Evolutionary conservation across 108 stramenopile species (phyloP), one percentile per base, ranked within the genome.

Genomic region (Cyclotella baltica): DNA sequence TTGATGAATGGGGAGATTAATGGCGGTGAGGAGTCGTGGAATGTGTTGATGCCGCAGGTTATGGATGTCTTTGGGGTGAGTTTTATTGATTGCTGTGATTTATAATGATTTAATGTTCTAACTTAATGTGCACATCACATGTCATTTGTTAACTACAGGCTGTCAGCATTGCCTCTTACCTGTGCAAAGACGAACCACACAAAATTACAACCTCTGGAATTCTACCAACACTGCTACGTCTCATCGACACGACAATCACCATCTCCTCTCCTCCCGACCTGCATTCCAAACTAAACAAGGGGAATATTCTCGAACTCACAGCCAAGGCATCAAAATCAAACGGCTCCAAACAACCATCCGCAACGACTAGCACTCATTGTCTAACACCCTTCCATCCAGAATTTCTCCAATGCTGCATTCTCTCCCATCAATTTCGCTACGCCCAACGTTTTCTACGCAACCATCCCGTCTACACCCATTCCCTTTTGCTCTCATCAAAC

Each of bases 361-460:
- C 19, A 25, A 50, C 28, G 15, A 25, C 31, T 2, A 30, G 20
- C 2, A 22, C 25, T 0, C 58, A 63, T 35, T 18, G 31, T 19
- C 77, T 80, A 11, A 70, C 83, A n/a, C 74, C 78, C 40, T 68
- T 79, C 15, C 67, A 80, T 62, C 25, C 80, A n/a, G 92, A 88
- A 38, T 90, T 89, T 40, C 50, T 90, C 2, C 88, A 89, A 73
- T 77, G 77, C 34, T 75, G 73, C 25, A 50, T 90, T 25, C 72
- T 88, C 25, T 86, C 92, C 0, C 77, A 74, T 53, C 87, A 90
- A 29, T 88, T 85, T 51, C 85, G 81, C 23, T 83, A 76, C 34
- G 90, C 89, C 15, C 52, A 55, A 31, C 9, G 61, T 15, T 83
- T 72, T 72, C 63, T 83, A 30, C 52, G 55, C 9, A 53, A 75